A percentile compares a stretch with the other conserved stretches of the same genome.
phyloP scores from a whole-genome alignment of 306 rosid genomes.

The Rosa chinensis region DNA sequence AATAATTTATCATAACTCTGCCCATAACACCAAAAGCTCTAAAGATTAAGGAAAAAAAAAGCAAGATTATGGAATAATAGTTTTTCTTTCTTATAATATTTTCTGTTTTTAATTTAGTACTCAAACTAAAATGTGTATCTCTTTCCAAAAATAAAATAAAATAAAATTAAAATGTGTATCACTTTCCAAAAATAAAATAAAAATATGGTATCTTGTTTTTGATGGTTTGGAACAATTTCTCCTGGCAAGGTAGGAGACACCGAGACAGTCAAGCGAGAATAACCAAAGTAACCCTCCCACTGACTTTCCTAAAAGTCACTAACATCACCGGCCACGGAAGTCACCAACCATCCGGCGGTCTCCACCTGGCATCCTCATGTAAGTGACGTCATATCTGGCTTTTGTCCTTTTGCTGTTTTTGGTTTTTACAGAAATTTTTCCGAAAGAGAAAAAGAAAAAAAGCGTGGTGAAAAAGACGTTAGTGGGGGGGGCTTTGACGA shows the following conservation, averaged over 20 bases:
- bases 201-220: no score
- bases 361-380: background rate
- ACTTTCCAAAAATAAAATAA: no score
- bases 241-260: background rate
- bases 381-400: background rate
- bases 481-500: slow-evolving; percentile 27
- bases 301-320: background rate
- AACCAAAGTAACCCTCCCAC: background rate
- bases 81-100: no score
- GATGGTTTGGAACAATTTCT: background rate
- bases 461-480: background rate
- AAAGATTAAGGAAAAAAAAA: no score
- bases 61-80: no score
- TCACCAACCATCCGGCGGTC: background rate
- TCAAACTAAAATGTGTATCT: no score
- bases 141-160: no score
- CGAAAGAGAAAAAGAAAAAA: background rate
- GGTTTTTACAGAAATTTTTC: background rate
- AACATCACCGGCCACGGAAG: background rate
- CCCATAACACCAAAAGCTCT: no score
- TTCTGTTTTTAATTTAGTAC: no score
- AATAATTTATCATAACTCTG: no score
- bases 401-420: background rate
- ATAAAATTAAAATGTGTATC: no score
- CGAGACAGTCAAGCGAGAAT: background rate